These are phyloP conservation scores for Lodderomyces margitis DNA, from an alignment of 1,139 yeast species.

Conservation along the genomic window DNA sequence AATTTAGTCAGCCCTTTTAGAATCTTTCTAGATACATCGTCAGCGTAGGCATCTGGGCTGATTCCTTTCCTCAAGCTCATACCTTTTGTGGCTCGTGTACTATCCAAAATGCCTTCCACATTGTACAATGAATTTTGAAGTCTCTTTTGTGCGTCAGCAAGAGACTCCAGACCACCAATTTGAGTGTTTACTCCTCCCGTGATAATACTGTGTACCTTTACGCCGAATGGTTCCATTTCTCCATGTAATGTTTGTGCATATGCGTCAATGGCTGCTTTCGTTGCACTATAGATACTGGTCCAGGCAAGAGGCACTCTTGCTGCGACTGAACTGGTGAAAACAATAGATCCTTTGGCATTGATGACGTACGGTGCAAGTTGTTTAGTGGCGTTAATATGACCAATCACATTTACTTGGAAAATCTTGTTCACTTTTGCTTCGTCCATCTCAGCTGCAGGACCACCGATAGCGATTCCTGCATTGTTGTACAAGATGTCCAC, in stretches of 20 bases:
- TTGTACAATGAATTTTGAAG: slow-evolving; percentile 22
- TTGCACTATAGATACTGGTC: slow-evolving; percentile 33
- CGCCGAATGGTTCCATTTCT: slow-evolving; percentile 51
- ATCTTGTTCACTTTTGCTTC: slow-evolving; percentile 23
- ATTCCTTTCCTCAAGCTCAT: slow-evolving; percentile 28
- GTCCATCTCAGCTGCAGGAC: slow-evolving; percentile 33
- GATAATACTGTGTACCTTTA: slow-evolving; percentile 35
- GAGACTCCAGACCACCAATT: slow-evolving; percentile 20
- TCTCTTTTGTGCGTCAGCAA: slow-evolving; percentile 3
- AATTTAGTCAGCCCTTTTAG: slow-evolving; percentile 24
- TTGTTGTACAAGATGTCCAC: slow-evolving; percentile 35
- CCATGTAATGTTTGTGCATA: slow-evolving; percentile 62
- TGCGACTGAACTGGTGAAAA: slow-evolving; percentile 40
- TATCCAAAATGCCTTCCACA: slow-evolving; percentile 30
- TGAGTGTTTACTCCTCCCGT: slow-evolving; percentile 43
- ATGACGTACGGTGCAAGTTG: slow-evolving; percentile 31
- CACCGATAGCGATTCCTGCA: slow-evolving; percentile 32
- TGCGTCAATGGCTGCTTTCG: slow-evolving; percentile 69
- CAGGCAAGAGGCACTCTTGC: slow-evolving; percentile 37
- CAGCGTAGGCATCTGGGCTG: slow-evolving; percentile 31
- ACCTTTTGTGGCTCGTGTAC: slow-evolving; percentile 19
- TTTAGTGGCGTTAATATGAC: slow-evolving; percentile 39
- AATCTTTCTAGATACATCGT: slow-evolving; percentile 26
- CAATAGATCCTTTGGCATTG: slow-evolving; percentile 32
- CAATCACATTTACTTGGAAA: slow-evolving; percentile 36